A percentile compares a stretch with the other conserved stretches of the same genome.
Evolutionary conservation across 768 basidiomycete genomes (phyloP).

Genomic region (Butyriboletus loyo): DNA sequence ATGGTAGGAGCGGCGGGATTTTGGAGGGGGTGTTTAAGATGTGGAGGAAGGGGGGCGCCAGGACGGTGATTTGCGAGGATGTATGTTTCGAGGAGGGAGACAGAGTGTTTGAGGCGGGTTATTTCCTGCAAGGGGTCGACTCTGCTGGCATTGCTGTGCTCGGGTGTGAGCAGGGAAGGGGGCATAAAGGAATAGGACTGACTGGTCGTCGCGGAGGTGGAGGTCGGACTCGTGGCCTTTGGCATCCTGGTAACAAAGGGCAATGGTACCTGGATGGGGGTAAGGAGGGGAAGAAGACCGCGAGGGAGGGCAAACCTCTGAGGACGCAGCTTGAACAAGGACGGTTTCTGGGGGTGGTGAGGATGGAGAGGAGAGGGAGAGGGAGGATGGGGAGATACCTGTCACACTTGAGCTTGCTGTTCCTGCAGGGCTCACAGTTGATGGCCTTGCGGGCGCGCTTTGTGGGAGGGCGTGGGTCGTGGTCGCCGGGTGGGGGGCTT

Average conservation of each 20-base stretch:
- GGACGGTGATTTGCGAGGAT: slow-evolving; percentile 33
- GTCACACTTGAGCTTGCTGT: slow-evolving; percentile 87
- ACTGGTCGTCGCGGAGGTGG: slow-evolving; percentile 54
- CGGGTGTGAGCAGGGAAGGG: slow-evolving; percentile 39
- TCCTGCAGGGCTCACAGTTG: slow-evolving; percentile 86
- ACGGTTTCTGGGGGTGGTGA: slow-evolving; percentile 53
- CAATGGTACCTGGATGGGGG: slow-evolving; percentile 61
- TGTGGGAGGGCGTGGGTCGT: slow-evolving; percentile 64
- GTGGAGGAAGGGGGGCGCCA: slow-evolving; percentile 14
- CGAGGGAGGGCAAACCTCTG: slow-evolving; percentile 51
- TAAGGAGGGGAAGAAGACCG: slow-evolving; percentile 7
- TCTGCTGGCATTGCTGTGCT: slow-evolving; percentile 29
- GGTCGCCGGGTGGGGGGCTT: slow-evolving; percentile 46
- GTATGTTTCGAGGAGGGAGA: slow-evolving; percentile 38
- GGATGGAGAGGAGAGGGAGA: not conserved
- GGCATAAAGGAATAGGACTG: slow-evolving; percentile 1
- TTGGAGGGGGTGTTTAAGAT: slow-evolving; percentile 28
- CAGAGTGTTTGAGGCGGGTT: slow-evolving; percentile 39
- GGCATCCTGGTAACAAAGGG: slow-evolving; percentile 76
- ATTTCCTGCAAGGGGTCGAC: slow-evolving; percentile 41
- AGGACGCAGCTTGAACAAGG: slow-evolving; percentile 89
- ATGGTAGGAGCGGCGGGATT: slow-evolving; percentile 31
- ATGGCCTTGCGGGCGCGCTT: slow-evolving; percentile 86
- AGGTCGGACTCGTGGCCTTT: slow-evolving; percentile 58
- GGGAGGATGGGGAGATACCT: slow-evolving; percentile 43